Evolutionary conservation across 1,284 basidiomycete species (phyloP).

Genomic region (Mycena sp.): DNA sequence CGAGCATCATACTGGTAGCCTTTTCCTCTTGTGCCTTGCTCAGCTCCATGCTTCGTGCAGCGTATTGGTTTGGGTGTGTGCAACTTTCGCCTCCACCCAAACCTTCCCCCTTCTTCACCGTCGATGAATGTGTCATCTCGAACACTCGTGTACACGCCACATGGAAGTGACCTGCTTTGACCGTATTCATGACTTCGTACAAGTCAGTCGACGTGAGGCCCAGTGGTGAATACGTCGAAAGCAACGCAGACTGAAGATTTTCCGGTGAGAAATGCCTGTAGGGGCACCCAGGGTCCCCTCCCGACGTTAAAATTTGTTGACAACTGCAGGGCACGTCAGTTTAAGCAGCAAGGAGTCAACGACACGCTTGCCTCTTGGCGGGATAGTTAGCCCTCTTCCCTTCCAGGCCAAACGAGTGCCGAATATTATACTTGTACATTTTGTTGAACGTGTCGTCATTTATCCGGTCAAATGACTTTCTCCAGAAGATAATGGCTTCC

Average conservation of each 20-base stretch:
- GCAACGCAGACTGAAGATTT: conserved; percentile 84
- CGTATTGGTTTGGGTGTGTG: conserved; percentile 94
- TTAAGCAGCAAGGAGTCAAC: background rate
- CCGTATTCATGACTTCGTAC: conserved; percentile 86
- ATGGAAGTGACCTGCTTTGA: conserved; percentile 90
- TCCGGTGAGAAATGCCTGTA: conserved; percentile 92
- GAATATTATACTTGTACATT: conserved; percentile 97
- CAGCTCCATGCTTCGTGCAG: conserved; percentile 73
- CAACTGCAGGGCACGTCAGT: conserved; percentile 69
- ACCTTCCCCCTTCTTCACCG: conserved; percentile 90
- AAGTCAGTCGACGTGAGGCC: conserved; percentile 74
- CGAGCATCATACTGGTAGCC: no score
- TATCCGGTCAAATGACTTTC: conserved; percentile 82
- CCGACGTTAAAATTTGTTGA: conserved; percentile 82
- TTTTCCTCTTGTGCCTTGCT: conserved; percentile 51
- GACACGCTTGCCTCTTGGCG: conserved; percentile 77
- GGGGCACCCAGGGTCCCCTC: conserved; percentile 88
- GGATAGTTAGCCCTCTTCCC: conserved; percentile 95
- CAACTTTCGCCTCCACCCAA: conserved; percentile 90
- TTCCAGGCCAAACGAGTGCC: conserved; percentile 95
- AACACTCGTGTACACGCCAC: conserved; percentile 98
- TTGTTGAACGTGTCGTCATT: conserved; percentile 99
- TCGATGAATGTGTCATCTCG: conserved; percentile 87
- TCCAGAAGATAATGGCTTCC: conserved; percentile 95
- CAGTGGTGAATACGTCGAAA: conserved; percentile 76